Conservation (phyloP, 352 stramenopile genomes). For the Pythium scleroteichum region DNA sequence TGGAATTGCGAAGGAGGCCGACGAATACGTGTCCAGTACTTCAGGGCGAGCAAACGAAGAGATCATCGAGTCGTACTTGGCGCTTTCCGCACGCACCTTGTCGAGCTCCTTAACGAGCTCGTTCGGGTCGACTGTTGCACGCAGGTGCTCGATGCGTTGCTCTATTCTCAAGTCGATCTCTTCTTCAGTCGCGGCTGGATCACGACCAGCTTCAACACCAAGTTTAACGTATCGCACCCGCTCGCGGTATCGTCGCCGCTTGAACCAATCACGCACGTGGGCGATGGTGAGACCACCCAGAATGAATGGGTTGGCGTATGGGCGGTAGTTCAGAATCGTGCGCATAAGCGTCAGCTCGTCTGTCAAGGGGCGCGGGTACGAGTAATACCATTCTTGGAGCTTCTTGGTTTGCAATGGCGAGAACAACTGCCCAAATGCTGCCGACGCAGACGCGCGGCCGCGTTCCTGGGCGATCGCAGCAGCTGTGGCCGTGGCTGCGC, state of each 20-base stretch:
- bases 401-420: constrained; percentile 75
- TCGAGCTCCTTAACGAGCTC: constrained; percentile 83
- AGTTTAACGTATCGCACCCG: constrained; percentile 78
- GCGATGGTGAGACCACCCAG: constrained; percentile 57
- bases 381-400: constrained; percentile 84
- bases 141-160: constrained; percentile 72
- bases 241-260: constrained; percentile 77
- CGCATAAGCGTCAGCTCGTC: constrained; percentile 86
- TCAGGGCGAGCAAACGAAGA: constrained; percentile 58
- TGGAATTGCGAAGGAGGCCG: constrained; percentile 52
- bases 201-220: constrained; percentile 60
- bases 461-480: constrained; percentile 74
- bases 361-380: constrained; percentile 70
- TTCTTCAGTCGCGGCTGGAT: constrained; percentile 63
- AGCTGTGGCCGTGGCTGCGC: constrained; percentile 60
- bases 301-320: constrained; percentile 71
- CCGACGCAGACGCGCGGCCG: constrained; percentile 40
- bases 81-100: constrained; percentile 61
- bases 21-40: constrained; percentile 59
- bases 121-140: constrained; percentile 66
- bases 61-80: constrained; percentile 66
- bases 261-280: constrained; percentile 86
- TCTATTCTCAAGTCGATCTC: constrained; percentile 80
- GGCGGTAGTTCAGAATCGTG: constrained; percentile 81
- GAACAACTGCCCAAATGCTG: constrained; percentile 53